Conservation (phyloP, 257 asterid species). For the Coffea canephora region DNA sequence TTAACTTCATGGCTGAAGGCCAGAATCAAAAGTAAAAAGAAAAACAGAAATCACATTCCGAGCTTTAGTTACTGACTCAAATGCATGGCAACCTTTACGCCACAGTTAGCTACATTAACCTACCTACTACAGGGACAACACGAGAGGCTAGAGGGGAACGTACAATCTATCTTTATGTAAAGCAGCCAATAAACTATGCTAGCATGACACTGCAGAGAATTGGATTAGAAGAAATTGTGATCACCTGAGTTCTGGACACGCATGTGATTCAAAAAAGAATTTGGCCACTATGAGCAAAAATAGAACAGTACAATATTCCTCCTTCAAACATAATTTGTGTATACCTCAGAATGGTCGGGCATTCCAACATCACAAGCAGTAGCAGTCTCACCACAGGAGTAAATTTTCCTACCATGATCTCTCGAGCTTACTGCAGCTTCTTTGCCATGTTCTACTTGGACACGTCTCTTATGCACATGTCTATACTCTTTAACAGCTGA, state of each 20-base stretch:
- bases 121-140: not conserved
- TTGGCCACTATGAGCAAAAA: not conserved
- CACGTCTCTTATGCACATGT: not conserved
- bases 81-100: not conserved
- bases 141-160: not conserved
- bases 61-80: not conserved
- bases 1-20: not conserved
- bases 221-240: not conserved
- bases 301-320: not conserved
- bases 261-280: not conserved
- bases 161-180: not conserved
- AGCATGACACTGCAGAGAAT: not conserved
- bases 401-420: constrained; percentile 1
- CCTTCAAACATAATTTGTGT: not conserved
- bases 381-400: not conserved
- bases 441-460: not conserved
- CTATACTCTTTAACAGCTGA: constrained; percentile 12
- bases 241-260: not conserved
- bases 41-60: not conserved
- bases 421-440: not conserved
- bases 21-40: not conserved
- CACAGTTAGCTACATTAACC: not conserved
- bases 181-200: not conserved
- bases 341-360: not conserved
- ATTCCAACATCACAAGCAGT: not conserved